phyloP scores from a whole-genome alignment of 768 basidiomycete species.

The Flagelloscypha sp. region DNA sequence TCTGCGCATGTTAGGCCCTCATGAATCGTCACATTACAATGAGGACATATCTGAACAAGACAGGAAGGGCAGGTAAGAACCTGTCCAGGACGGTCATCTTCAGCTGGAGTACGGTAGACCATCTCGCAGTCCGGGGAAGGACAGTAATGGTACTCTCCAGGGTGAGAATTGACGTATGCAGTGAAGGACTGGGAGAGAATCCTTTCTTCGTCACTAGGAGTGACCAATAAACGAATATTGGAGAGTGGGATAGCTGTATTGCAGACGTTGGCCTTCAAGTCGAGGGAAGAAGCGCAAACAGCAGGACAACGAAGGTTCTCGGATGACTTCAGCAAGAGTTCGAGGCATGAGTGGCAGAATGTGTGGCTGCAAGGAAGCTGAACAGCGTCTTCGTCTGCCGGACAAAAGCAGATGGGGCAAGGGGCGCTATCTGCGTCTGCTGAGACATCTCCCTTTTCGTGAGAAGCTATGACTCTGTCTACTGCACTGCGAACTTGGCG shows the following conservation, averaged over 20 bases:
- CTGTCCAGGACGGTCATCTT: too few species aligned
- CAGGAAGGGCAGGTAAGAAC: constrained; percentile 67
- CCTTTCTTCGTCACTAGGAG: constrained; percentile 42
- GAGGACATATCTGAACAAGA: constrained; percentile 57
- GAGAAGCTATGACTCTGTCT: constrained; percentile 19
- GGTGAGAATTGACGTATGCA: constrained; percentile 49
- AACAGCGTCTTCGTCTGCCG: constrained; percentile 30
- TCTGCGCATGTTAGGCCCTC: too few species aligned
- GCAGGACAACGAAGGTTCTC: constrained; percentile 33
- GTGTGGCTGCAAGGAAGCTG: constrained; percentile 46
- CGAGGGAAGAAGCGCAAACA: constrained; percentile 71
- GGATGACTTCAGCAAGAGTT: constrained; percentile 50
- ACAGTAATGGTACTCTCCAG: constrained; percentile 63
- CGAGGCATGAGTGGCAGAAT: constrained; percentile 61
- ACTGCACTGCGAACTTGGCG: constrained; percentile 33
- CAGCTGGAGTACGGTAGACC: constrained; percentile 52
- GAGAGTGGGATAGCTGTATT: constrained; percentile 44
- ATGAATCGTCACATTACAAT: constrained; percentile 53
- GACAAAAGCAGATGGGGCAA: constrained; percentile 64
- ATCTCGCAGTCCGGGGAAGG: constrained; percentile 75
- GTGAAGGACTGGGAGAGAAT: constrained; percentile 53
- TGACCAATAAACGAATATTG: constrained; percentile 41
- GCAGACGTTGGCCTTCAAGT: constrained; percentile 54
- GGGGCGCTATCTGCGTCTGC: constrained; percentile 13
- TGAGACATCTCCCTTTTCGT: constrained; percentile 9